Evolutionary conservation across 2,329 filamentous ascomycete genomes (phyloP), one percentile per base, ranked within the genome.

Genomic region (Microsporum canis): DNA sequence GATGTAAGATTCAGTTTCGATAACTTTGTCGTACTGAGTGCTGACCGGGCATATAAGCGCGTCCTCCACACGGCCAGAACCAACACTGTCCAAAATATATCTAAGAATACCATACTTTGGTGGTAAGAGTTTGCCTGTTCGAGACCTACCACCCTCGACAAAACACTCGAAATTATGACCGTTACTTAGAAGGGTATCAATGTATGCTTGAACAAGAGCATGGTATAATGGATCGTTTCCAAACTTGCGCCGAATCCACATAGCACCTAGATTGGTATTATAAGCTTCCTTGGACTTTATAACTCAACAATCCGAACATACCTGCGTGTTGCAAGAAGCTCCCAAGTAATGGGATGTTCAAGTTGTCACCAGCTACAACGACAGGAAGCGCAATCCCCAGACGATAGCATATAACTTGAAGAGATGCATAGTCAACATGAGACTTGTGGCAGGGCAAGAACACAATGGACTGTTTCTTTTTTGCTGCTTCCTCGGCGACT

Each of bases 11-110:
- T 96, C 91, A 0, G 95, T 96, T 73, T 99, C 94, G 63, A 99
- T 95, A 61, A 99, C 94, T 71, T 97, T 99, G 79, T 99, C 94
- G 71, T 99, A 99, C 71, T 99, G 94, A 0, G 91, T 96, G 72
- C 89, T 95, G 53, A 99, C 94, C 0, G 94, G 94, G 67, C 92
- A 96, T 59, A 99, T 90, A 47, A 96, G 88, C 36, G 90, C 87
- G 73, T 99, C 94, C 55, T 95, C 80, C 0, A 96, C 91, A 5
- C 91, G 83, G 0, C 91, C 91, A 0, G 89, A 95, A 4, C 96
- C 77, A 12, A 99, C 80, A 66, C 90, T 95, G 67, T 99, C 94
- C 17, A 99, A 77, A 43, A 97, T 83, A 68, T 96, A 99, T 69
- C 85, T 89, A 33, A 99, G 77, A 62, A 99, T 96, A 7, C 94